Base-by-base conservation (phyloP, 176 grass and related monocot species). In the Eragrostis nindensis region DNA sequence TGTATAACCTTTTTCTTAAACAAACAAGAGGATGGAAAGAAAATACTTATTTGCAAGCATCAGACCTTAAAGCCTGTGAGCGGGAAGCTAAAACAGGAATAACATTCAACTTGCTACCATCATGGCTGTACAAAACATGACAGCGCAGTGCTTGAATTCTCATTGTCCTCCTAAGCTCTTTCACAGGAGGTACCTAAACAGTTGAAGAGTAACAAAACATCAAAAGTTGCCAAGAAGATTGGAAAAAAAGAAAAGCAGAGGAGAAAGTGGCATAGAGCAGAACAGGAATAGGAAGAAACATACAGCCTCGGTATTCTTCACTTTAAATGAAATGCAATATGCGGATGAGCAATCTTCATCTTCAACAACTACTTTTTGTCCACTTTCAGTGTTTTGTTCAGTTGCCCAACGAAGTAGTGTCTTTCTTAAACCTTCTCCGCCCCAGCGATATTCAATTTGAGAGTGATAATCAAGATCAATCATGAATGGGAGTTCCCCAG, bases 371-470 rank as follows among this genome's bases (percentile, higher is more conserved):
- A 85, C 59, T 65, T 86, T 66, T 66, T 93, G 80, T 82, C 84
- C 75, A 81, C 45, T 78, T 68, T 84, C 87, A 72, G 70, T 86
- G 19, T 92, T 92, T 48, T 86, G 86, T 46, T 88, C 90, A 73
- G 87, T 24, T 43, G 86, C 81, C 94, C 94, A 97, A 78, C 82
- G 80, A 88, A 93, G 65, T 80, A 93, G 46, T 71, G 90, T 93
- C 77, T 91, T 97, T 76, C 86, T 89, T 84, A 97, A 87, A 59
- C 88, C 94, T 87, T 91, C 94, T 72, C 94, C 88, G 50, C 90
- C 94, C 94, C 94, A 97, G 38, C 88, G 82, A 71, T 97, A 97
- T 85, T 97, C 86, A 68, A 93, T 97, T 82, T 97, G 94, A 76
- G 90, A 93, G 70, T 88, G 86, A 85, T 97, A 97, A 84, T 97